A percentile compares a stretch with the other conserved stretches of the same genome.
phyloP scores from a whole-genome alignment of 108 stramenopile species.

The Cyclotella distinguenda region DNA sequence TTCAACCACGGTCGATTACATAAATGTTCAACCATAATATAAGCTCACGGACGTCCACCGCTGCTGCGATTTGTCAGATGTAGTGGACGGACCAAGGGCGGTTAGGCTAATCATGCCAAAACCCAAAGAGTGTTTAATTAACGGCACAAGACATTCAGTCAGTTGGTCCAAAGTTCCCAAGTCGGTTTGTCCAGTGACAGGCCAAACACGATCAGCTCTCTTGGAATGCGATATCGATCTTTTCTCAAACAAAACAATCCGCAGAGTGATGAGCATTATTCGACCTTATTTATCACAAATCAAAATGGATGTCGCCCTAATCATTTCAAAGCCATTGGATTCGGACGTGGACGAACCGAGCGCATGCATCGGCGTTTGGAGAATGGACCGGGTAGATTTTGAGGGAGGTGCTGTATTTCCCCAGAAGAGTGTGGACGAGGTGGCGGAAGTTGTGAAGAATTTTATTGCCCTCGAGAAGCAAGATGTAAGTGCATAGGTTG shows the following conservation, averaged over 20 bases:
- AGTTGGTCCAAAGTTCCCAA: slow-evolving; percentile 37
- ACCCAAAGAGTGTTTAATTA: slow-evolving; percentile 36
- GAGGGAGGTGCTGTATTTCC: slow-evolving; percentile 44
- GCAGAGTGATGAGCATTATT: slow-evolving; percentile 47
- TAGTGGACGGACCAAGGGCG: slow-evolving; percentile 57
- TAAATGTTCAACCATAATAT: slow-evolving; percentile 15
- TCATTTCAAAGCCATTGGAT: slow-evolving; percentile 42
- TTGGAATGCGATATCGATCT: slow-evolving; percentile 56
- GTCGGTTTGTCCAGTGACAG: slow-evolving; percentile 16
- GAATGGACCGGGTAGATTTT: slow-evolving; percentile 60
- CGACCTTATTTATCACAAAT: slow-evolving; percentile 48
- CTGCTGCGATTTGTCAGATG: too few species aligned
- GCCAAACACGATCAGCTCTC: slow-evolving; percentile 14
- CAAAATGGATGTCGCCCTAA: slow-evolving; percentile 51
- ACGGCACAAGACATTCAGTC: slow-evolving; percentile 22
- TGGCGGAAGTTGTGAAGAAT: slow-evolving; percentile 15
- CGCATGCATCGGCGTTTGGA: slow-evolving; percentile 56
- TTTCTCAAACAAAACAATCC: slow-evolving; percentile 42
- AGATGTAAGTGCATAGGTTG: background rate
- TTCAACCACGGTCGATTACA: background rate
- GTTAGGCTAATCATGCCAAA: slow-evolving; percentile 51
- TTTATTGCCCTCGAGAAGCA: slow-evolving; percentile 10
- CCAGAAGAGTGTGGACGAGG: slow-evolving; percentile 32
- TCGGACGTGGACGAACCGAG: slow-evolving; percentile 39
- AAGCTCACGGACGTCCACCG: slow-evolving; percentile 41